Conservation (phyloP, 169 alveolate genomes). For the Perkinsus chesapeaki region DNA sequence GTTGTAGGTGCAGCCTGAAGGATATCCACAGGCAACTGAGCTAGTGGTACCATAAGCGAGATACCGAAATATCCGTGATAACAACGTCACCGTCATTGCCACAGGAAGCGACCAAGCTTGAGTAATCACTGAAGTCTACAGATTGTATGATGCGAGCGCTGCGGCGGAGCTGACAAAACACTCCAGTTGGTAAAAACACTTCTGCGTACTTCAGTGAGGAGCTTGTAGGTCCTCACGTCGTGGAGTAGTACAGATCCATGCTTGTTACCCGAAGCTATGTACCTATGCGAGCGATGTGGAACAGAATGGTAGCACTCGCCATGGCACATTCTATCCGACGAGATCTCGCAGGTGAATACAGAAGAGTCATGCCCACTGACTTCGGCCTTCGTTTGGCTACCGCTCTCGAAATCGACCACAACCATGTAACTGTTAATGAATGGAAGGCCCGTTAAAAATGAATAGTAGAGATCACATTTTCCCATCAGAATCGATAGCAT, state of each 20-base stretch:
- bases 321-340: neutral
- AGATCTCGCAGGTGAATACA: neutral
- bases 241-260: neutral
- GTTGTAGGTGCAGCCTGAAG: neutral
- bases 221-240: neutral
- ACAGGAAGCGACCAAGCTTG: neutral
- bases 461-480: neutral
- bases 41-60: neutral
- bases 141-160: neutral
- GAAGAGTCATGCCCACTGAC: neutral
- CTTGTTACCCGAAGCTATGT: neutral
- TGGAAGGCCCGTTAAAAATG: neutral
- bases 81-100: neutral
- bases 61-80: neutral
- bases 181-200: neutral
- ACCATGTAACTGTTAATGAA: neutral
- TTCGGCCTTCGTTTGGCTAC: neutral
- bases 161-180: neutral
- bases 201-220: neutral
- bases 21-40: neutral
- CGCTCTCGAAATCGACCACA: neutral
- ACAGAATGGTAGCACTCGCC: neutral
- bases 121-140: neutral
- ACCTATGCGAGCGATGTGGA: neutral
- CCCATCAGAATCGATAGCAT: neutral